Percentiles rank a stretch among this genome's conserved stretches.
Conservation (phyloP, 2,329 filamentous ascomycete species). For the Macrophomina tecta region DNA sequence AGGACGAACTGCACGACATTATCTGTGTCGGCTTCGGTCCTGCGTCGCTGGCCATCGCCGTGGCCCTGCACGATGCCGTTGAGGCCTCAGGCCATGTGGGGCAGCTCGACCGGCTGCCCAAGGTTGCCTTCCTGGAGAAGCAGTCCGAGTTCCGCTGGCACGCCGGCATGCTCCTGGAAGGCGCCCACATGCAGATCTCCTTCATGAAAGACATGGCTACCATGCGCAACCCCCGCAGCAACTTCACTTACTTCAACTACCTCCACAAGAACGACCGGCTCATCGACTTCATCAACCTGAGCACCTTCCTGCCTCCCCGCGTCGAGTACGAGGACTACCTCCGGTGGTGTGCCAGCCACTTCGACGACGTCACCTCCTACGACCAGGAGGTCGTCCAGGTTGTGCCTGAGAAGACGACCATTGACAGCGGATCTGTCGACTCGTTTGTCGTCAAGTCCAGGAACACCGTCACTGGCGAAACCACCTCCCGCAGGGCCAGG, state of each 20-base stretch:
- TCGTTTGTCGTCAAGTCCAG: constrained; percentile 72
- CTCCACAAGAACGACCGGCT: constrained; percentile 81
- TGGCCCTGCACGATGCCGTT: constrained; percentile 80
- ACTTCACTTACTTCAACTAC: constrained; percentile 97
- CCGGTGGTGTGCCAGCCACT: constrained; percentile 85
- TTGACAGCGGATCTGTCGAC: constrained; percentile 60
- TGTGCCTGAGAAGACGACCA: constrained; percentile 61
- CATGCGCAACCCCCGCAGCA: constrained; percentile 81
- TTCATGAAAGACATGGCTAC: constrained; percentile 97
- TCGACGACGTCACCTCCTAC: constrained; percentile 76
- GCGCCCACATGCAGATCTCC: constrained; percentile 96
- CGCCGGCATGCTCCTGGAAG: constrained; percentile 90
- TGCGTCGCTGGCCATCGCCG: constrained; percentile 85
- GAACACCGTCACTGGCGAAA: constrained; percentile 63
- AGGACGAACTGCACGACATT: constrained; percentile 77
- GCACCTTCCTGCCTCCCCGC: constrained; percentile 84
- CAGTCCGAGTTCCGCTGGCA: constrained; percentile 89
- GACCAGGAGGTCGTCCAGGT: constrained; percentile 77
- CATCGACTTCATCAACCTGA: constrained; percentile 87
- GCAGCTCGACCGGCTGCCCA: constrained; percentile 58
- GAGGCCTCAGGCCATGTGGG: constrained; percentile 55
- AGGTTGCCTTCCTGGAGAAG: constrained; percentile 86
- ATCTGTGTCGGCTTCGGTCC: constrained; percentile 93
- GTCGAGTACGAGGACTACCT: constrained; percentile 96
- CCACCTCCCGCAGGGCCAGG: constrained; percentile 62